phyloP scores from a whole-genome alignment of 441 rosid genomes.

The Brassica hybrid region DNA sequence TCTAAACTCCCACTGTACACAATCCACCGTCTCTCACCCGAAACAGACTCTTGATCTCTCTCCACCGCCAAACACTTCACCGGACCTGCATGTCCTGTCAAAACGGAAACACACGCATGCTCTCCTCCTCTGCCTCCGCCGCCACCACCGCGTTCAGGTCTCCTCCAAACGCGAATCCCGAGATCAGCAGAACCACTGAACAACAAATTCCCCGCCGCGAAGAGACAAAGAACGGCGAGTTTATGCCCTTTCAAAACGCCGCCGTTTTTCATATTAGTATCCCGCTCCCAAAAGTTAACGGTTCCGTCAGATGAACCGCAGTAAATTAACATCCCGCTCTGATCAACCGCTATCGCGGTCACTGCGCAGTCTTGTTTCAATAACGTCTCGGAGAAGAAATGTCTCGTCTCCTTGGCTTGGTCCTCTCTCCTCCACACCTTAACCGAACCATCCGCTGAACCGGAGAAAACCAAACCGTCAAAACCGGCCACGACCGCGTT shows the following conservation, averaged over 20 bases:
- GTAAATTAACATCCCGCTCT: slow-evolving; percentile 62
- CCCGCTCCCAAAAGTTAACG: slow-evolving; percentile 81
- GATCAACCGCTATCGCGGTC: slow-evolving; percentile 68
- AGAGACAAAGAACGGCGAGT: slow-evolving; percentile 73
- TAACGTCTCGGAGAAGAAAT: slow-evolving; percentile 78
- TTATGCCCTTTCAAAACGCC: slow-evolving; percentile 82
- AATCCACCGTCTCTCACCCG: slow-evolving; percentile 63
- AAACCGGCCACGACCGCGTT: slow-evolving; percentile 72
- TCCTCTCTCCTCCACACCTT: slow-evolving; percentile 90
- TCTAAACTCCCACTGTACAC: slow-evolving; percentile 93
- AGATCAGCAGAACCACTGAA: slow-evolving; percentile 89
- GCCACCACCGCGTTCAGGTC: slow-evolving; percentile 42
- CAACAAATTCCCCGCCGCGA: slow-evolving; percentile 68
- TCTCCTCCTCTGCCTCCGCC: background rate
- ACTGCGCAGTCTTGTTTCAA: slow-evolving; percentile 86
- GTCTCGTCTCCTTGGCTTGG: slow-evolving; percentile 88
- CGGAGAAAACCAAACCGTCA: slow-evolving; percentile 89
- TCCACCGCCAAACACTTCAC: slow-evolving; percentile 89
- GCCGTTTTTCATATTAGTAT: slow-evolving; percentile 59
- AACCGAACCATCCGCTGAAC: slow-evolving; percentile 88
- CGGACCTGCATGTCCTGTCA: slow-evolving; percentile 81
- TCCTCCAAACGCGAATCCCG: slow-evolving; percentile 85
- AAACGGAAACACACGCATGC: slow-evolving; percentile 67
- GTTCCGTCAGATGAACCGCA: slow-evolving; percentile 92
- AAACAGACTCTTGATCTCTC: slow-evolving; percentile 53